Evolutionary conservation across 768 basidiomycete species (phyloP), one percentile per base, ranked within the genome.

Genomic region (Termitomyces bulborhizus): DNA sequence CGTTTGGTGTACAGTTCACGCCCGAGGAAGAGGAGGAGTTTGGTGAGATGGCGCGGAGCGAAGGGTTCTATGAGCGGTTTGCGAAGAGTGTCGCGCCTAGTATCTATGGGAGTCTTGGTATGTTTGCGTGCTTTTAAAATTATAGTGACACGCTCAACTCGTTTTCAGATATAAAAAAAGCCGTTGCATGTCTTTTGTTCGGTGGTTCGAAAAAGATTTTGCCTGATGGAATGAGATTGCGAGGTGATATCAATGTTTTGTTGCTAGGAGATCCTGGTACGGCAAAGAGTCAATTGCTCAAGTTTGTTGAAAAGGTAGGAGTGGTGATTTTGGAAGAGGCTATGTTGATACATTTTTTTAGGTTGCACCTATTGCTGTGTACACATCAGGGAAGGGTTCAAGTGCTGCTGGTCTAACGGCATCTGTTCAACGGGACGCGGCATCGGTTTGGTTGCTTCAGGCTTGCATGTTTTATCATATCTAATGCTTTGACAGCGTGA

Each of bases 1-100:
- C 91, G 0, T 93, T 93, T 63, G 92, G 93, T 24, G 77, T 84
- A 13, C 88, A 88, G 60, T 99, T 98, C 67, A 84, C 90, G 0
- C 89, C 96, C 0, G 91, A 98, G 64, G 97, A 98, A 68, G 97
- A 98, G 66, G 97, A 98, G 65, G 95, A 98, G 63, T 98, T 98
- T 60, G 84, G 83, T 27, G 85, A 90, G 67, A 88, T 98, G 83
- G 86, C 92, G 5, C 78, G 95, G 60, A 86, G 86, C 58, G 89
- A 93, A 53, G 84, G 79, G 27, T 88, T 98, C 65, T 98, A 97
- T 63, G 96, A 98, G 66, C 81, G 87, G 12, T 99, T 99, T 68
- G 84, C 97, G 0, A 84, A 81, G 62, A 95, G 93, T 65, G 95
- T 99, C 21, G 97, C 88, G 3, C 97, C 97, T 1, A 95, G 93